These are phyloP conservation scores for Auricularia heimuer DNA, from an alignment of 768 basidiomycete species.

Conservation along the genomic window DNA sequence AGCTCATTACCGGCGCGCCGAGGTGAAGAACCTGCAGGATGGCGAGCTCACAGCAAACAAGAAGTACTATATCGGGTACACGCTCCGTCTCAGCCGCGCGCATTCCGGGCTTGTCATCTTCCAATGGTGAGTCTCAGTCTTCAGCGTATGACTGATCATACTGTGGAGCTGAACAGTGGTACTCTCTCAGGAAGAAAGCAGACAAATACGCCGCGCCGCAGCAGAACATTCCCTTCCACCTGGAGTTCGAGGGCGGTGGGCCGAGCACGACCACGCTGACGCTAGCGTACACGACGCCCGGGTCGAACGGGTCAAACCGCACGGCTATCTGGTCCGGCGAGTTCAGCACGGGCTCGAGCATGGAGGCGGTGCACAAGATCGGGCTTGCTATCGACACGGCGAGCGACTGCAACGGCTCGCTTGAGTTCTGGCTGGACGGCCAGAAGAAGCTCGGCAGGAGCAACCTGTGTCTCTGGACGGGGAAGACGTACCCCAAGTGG, in stretches of 20 bases:
- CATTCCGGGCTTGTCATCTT: background rate
- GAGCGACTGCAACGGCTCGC: background rate
- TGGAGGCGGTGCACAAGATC: background rate
- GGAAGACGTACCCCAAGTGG: background rate
- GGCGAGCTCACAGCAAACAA: background rate
- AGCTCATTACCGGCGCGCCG: background rate
- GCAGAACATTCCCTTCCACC: conserved; percentile 1
- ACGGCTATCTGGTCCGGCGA: background rate
- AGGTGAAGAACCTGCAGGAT: background rate
- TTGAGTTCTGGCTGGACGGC: conserved; percentile 1
- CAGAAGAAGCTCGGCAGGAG: background rate
- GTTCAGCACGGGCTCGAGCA: background rate
- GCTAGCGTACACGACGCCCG: background rate
- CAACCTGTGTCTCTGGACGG: background rate
- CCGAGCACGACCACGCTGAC: background rate
- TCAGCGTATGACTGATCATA: no score
- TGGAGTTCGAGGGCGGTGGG: background rate
- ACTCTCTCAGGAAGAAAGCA: background rate
- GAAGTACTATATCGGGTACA: conserved; percentile 1
- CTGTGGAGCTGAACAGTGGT: no score
- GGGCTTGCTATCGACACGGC: background rate
- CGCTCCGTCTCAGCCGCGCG: background rate
- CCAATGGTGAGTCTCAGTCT: background rate
- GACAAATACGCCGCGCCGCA: background rate
- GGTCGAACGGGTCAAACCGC: background rate